These are phyloP conservation scores for Aspergillus olivimuriae DNA, from an alignment of 495 filamentous ascomycete genomes.

Conservation along the genomic window DNA sequence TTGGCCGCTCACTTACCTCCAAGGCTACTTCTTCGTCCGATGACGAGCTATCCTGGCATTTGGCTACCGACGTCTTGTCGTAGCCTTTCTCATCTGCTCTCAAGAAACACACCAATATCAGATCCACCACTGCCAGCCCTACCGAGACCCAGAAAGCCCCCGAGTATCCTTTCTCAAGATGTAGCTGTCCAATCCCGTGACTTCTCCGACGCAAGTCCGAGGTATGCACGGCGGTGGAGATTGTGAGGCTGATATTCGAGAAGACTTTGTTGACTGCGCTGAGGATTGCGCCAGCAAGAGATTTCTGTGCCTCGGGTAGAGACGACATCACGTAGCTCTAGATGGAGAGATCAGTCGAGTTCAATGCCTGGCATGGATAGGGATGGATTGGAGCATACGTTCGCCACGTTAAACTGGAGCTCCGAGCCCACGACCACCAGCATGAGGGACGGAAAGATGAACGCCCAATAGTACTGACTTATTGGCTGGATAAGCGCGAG, in stretches of 20 bases:
- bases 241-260: not conserved
- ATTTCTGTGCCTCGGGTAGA: not conserved
- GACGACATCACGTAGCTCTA: not conserved
- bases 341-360: no score
- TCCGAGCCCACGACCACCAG: conserved; percentile 51
- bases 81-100: not conserved
- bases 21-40: not conserved
- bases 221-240: not conserved
- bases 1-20: not conserved
- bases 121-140: not conserved
- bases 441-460: conserved; percentile 43
- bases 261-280: not conserved
- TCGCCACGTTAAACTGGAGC: conserved; percentile 55
- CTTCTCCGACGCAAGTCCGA: no score
- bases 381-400: no score
- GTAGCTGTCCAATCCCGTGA: no score
- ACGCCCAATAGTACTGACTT: conserved; percentile 49
- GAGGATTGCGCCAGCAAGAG: not conserved
- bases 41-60: not conserved
- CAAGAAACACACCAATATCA: not conserved
- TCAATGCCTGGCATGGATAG: no score
- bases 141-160: not conserved
- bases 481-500: conserved; percentile 38
- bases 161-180: no score
- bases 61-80: not conserved